Evolutionary conservation across 2,329 filamentous ascomycete species (phyloP), one percentile per base, ranked within the genome.

Genomic region (Trichophyton schoenleinii): DNA sequence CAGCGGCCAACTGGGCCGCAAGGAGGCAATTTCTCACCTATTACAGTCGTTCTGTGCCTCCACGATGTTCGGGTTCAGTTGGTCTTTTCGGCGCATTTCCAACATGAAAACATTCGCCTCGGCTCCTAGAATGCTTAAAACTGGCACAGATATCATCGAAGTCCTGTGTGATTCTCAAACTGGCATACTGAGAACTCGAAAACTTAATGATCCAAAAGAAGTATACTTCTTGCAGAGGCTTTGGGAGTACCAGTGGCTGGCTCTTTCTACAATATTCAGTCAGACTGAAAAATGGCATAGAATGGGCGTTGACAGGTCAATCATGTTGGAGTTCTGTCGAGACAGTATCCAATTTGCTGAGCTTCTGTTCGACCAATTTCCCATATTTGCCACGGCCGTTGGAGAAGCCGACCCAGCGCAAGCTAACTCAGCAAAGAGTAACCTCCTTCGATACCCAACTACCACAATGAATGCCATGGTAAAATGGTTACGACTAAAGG

Each of bases 271-370:
- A 61, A 88, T 92, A 15, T 96, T 96, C 69, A 80, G 84, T 48
- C 85, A 87, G 63, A 95, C 91, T 2, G 91, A 96, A 70, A 77
- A 78, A 9, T 99, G 94, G 94, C 90, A 89, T 65, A 78, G 83
- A 22, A 72, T 76, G 55, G 73, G 77, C 3, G 84, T 89, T 62
- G 86, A 92, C 58, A 94, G 90, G 70, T 75, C 79, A 20, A 79
- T 83, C 60, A 91, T 99, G 89, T 87, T 91, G 68, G 86, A 96
- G 62, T 96, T 97, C 69, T 96, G 91, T 70, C 86, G 94, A 66
- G 90, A 96, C 70, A 88, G 89, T 13, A 99, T 99, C 83, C 90
- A 97, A 68, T 88, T 96, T 69, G 91, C 92, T 0, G 89, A 95
- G 69, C 81, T 83, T 41, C 80, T 96, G 1, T 88, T 97, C 69